Evolutionary conservation across 176 grass and related monocot species (phyloP).

Genomic region (Tillandsia fasciculata): DNA sequence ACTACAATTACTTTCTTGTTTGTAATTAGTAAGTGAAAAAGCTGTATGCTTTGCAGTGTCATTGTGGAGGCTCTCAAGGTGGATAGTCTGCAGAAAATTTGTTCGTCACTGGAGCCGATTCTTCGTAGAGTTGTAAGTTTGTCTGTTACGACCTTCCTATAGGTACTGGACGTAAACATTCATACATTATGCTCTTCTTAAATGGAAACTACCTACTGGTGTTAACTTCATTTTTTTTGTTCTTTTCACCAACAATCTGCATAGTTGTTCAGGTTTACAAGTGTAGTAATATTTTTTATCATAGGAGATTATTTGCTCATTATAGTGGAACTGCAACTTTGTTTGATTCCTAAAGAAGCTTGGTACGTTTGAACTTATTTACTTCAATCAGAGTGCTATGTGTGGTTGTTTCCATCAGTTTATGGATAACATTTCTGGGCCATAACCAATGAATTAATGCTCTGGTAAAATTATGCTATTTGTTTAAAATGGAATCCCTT

Average conservation of each 20-base stretch:
- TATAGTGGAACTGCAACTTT: too few species aligned
- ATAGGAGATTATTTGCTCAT: background rate
- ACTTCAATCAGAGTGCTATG: background rate
- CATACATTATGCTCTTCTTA: too few species aligned
- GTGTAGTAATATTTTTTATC: background rate
- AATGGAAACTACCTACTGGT: slow-evolving; percentile 1
- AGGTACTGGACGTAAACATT: background rate
- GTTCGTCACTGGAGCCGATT: slow-evolving; percentile 92
- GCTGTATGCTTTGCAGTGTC: slow-evolving; percentile 43
- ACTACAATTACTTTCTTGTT: background rate
- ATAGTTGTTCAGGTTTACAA: background rate
- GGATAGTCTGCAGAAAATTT: slow-evolving; percentile 92
- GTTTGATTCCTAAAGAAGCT: too few species aligned
- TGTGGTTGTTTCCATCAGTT: too few species aligned
- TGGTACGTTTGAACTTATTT: background rate
- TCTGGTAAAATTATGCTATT: background rate
- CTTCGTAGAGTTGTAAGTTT: slow-evolving; percentile 91
- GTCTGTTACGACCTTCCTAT: background rate
- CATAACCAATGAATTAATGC: background rate
- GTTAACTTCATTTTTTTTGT: background rate
- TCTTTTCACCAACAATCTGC: background rate
- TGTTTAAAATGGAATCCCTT: background rate
- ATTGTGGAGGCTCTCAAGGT: slow-evolving; percentile 95
- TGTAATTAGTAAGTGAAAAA: background rate
- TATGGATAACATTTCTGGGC: background rate